Evolutionary conservation across 192 early-diverging fungal species (phyloP), one percentile per base, ranked within the genome.

Genomic region (Backusella liffmaniae): DNA sequence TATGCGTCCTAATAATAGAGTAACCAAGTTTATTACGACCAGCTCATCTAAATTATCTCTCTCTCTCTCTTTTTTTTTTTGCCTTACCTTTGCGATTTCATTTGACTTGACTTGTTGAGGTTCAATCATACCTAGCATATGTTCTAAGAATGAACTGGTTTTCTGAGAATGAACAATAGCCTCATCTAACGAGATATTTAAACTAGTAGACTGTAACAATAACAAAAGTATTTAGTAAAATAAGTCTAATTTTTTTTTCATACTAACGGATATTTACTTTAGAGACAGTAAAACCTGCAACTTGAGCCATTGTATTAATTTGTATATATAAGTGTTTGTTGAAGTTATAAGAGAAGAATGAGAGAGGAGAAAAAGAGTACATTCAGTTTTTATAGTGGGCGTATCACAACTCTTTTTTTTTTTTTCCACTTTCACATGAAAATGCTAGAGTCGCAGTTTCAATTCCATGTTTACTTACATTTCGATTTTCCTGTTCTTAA

Each of bases 231-330:
- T 21, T 16, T 69, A 69, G 8, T 23, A 8, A 18, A 39, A 13
- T 16, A 23, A 36, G 67, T 21, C 4, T 68, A 8, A 36, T 15
- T 6, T 5, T 70, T 13, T 44, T 30, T 44, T 23, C 13, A 70
- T n/a, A 29, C 29, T 23, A 29, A 9, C 8, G 8, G 26, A 34
- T 30, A 49, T 49, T 30, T 71, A 71, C 70, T 7, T 71, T 44
- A 16, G 70, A 71, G 23, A 71, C 70, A 13, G 70, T 42, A 49
- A 44, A 71, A 49, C 70, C 70, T 30, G 70, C 70, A 18, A 71
- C 44, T 49, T 71, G 70, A 71, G 42, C 42, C 37, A 37, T 41
- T 41, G 1, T 41, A 41, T 37, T n/a, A 18, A 68, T 7, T 26
- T 37, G 39, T 9, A n/a, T 62, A 69, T 26, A 10, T 53, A 53